Conservation (phyloP, 768 basidiomycete species). For the Psilocybe tampanensis region DNA sequence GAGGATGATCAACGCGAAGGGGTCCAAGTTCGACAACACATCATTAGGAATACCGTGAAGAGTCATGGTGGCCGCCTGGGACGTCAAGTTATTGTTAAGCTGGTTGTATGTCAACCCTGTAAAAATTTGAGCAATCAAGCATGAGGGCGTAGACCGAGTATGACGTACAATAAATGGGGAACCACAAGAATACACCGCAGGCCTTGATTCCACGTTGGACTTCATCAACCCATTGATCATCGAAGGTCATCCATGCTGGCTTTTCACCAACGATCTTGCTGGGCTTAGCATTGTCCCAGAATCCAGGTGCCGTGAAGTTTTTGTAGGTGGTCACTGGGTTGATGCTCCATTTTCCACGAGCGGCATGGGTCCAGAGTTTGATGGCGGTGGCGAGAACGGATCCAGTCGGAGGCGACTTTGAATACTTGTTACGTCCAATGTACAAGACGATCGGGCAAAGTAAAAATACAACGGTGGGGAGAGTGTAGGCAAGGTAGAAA, state of each 20-base stretch:
- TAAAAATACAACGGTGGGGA: constrained; percentile 65
- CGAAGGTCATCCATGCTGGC: constrained; percentile 76
- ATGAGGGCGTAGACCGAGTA: not conserved
- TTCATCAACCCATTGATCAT: constrained; percentile 81
- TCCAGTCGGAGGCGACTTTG: constrained; percentile 61
- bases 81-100: constrained; percentile 75
- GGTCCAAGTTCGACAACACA: constrained; percentile 77
- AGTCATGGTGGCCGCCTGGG: constrained; percentile 78
- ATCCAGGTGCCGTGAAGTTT: constrained; percentile 58
- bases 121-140: constrained; percentile 17
- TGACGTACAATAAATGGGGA: constrained; percentile 65
- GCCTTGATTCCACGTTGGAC: constrained; percentile 74
- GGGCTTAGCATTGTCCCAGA: constrained; percentile 77
- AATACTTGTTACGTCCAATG: constrained; percentile 56
- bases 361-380: constrained; percentile 48
- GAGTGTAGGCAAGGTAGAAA: constrained; percentile 65
- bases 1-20: constrained; percentile 70
- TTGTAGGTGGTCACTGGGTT: constrained; percentile 52
- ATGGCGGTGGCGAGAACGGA: constrained; percentile 57
- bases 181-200: constrained; percentile 63
- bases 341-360: constrained; percentile 52
- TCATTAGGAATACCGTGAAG: constrained; percentile 77
- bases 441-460: constrained; percentile 63
- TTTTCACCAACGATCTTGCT: constrained; percentile 45
- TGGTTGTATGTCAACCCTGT: constrained; percentile 82